phyloP scores from a whole-genome alignment of 2,329 filamentous ascomycete species.

The Dothideomycetes sp. region DNA sequence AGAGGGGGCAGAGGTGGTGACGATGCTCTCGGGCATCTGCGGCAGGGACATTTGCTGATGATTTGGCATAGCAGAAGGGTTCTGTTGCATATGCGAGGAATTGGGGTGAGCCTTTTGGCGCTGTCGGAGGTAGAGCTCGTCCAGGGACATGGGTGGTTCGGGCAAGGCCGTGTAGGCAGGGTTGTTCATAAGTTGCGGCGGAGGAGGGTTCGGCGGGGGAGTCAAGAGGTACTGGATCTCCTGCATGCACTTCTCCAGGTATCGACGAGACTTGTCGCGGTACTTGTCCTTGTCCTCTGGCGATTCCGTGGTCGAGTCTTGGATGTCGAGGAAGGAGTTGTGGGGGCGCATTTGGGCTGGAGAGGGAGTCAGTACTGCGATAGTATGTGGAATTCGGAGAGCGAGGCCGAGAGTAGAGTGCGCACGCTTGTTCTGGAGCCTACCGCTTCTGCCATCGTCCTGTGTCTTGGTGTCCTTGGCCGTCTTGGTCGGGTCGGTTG shows the following conservation, averaged over 20 bases:
- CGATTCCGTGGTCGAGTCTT: constrained; percentile 23
- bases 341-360: constrained; percentile 35
- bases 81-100: constrained; percentile 17
- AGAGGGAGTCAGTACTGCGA: constrained; percentile 13
- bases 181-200: constrained; percentile 31
- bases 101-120: constrained; percentile 36
- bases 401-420: not conserved
- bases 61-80: constrained; percentile 40
- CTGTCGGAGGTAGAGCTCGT: constrained; percentile 49
- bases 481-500: not conserved
- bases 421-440: constrained; percentile 18
- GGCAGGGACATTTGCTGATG: constrained; percentile 43
- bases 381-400: not conserved
- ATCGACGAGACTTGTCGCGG: constrained; percentile 51
- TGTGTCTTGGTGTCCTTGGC: constrained; percentile 8
- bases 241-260: constrained; percentile 54
- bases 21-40: constrained; percentile 19
- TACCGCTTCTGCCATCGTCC: not conserved
- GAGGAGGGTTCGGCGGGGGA: constrained; percentile 50
- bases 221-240: constrained; percentile 59
- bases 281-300: constrained; percentile 44
- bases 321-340: constrained; percentile 38
- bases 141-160: constrained; percentile 44
- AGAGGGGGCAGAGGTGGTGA: not conserved
- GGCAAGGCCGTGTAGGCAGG: constrained; percentile 25